Percentiles rank a stretch among this genome's conserved stretches.
These are phyloP conservation scores for Phytophthora ramorum DNA, from an alignment of 352 stramenopile species.

Conservation along the genomic window DNA sequence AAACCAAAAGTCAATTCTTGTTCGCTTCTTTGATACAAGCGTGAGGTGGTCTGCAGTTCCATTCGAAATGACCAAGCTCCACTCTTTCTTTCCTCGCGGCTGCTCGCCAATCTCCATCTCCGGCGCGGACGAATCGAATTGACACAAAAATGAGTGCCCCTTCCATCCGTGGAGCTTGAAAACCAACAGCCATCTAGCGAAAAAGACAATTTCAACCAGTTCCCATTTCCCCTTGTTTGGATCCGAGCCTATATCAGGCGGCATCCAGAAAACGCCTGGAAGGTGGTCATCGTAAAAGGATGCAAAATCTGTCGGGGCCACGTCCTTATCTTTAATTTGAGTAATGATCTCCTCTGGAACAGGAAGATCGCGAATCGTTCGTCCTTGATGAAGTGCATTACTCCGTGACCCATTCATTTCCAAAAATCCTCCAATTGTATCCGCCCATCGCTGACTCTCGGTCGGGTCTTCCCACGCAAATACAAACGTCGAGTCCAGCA, in stretches of 20 bases:
- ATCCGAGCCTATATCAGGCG: conserved; percentile 5
- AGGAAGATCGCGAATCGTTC: conserved; percentile 30
- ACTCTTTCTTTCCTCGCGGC: conserved; percentile 43
- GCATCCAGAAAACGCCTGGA: conserved; percentile 56
- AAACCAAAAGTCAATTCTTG: conserved; percentile 66
- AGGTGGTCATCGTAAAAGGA: conserved; percentile 60
- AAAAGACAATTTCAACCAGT: conserved; percentile 51
- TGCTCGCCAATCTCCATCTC: conserved; percentile 39
- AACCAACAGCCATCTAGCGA: conserved; percentile 44
- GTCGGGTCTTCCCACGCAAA: conserved; percentile 30
- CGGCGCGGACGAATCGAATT: conserved; percentile 32
- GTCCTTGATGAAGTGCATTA: conserved; percentile 29
- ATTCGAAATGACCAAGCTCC: conserved; percentile 44
- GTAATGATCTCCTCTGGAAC: conserved; percentile 33
- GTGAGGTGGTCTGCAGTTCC: conserved; percentile 8
- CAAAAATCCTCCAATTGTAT: conserved; percentile 39
- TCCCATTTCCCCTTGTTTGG: conserved; percentile 31
- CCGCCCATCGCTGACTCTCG: conserved; percentile 37
- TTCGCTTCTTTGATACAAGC: conserved; percentile 51
- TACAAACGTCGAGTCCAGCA: conserved; percentile 19
- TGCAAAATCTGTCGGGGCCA: conserved; percentile 32
- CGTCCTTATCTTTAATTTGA: conserved; percentile 16
- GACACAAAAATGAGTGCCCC: conserved; percentile 29
- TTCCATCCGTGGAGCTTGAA: conserved; percentile 52
- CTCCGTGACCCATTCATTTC: conserved; percentile 44